Evolutionary conservation across 1,284 basidiomycete genomes (phyloP), one percentile per base, ranked within the genome.

Genomic region (Jaminaea rosea): DNA sequence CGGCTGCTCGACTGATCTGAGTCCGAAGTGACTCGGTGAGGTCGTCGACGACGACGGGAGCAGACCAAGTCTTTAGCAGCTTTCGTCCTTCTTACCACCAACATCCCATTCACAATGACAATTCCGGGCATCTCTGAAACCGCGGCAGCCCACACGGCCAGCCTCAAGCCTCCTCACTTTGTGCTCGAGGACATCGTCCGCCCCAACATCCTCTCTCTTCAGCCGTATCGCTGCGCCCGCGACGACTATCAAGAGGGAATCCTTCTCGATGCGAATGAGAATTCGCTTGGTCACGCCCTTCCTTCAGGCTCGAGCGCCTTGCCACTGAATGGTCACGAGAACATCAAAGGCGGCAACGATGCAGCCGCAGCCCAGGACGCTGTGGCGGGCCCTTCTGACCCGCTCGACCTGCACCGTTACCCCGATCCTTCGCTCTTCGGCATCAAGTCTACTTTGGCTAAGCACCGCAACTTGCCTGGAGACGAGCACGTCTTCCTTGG

Each of bases 251-350:
- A 85, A 44, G 79, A 82, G 1, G 92, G 92, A 24, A 85, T 97
- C 63, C 82, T 99, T n/a, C 82, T 99, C 28, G 94, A 99, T 67
- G 94, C 94, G 27, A 98, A 97, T 76, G 93, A 98, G 78, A 97
- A 98, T 73, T 82, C 90, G 0, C 79, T 93, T 41, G 93, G 93
- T 0, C 87, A 89, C 70, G 84, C 87, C 1, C 83, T 96, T n/a
- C 78, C 81, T 3, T 44, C 52, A 26, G 58, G 57, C 23, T 58
- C 65, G 5, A 44, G 44, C 2, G 9, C 15, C 42, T 53, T 69
- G 28, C 65, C 65, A 41, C 44, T 24, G 4, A 48, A 15, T 23
- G 26, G n/a, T 7, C 27, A 29, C n/a, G n/a, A n/a, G n/a, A n/a
- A n/a, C n/a, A n/a, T n/a, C n/a, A 11, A 58, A 51, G 2, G 45